Percentiles rank a stretch among this genome's conserved stretches.
phyloP scores from a whole-genome alignment of 1,284 basidiomycete genomes.

The Trichosporon sp. region DNA sequence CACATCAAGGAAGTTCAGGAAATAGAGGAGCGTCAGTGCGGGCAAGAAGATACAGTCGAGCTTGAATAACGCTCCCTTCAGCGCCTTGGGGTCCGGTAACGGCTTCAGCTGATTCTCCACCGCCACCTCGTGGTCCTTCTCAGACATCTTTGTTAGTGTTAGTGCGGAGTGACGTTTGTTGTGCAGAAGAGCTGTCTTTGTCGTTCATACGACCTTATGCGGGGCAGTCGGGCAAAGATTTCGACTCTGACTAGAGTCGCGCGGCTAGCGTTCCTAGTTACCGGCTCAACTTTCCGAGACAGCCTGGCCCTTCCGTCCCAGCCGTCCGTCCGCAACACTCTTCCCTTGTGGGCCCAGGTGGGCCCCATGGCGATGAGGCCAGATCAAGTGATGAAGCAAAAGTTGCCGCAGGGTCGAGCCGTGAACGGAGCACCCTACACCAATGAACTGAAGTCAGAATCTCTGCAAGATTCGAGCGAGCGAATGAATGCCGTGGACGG shows the following conservation, averaged over 20 bases:
- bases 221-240: not conserved
- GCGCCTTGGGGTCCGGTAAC: conserved; percentile 1
- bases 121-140: not conserved
- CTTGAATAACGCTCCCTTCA: conserved; percentile 19
- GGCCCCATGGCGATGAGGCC: not conserved
- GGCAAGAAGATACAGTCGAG: conserved; percentile 29
- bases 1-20: conserved; percentile 52
- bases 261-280: not conserved
- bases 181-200: not conserved
- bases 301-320: not conserved
- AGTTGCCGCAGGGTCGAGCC: not conserved
- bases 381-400: not conserved
- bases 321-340: not conserved
- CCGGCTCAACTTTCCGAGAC: not conserved
- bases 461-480: too few relatives aligned
- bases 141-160: not conserved
- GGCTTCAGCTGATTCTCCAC: not conserved
- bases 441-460: not conserved
- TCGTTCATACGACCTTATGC: not conserved
- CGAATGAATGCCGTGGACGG: too few relatives aligned
- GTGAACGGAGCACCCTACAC: not conserved
- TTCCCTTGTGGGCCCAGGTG: not conserved
- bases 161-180: not conserved
- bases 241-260: not conserved
- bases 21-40: conserved; percentile 24